phyloP scores from a whole-genome alignment of 306 rosid genomes.

The Rosa lucieae region DNA sequence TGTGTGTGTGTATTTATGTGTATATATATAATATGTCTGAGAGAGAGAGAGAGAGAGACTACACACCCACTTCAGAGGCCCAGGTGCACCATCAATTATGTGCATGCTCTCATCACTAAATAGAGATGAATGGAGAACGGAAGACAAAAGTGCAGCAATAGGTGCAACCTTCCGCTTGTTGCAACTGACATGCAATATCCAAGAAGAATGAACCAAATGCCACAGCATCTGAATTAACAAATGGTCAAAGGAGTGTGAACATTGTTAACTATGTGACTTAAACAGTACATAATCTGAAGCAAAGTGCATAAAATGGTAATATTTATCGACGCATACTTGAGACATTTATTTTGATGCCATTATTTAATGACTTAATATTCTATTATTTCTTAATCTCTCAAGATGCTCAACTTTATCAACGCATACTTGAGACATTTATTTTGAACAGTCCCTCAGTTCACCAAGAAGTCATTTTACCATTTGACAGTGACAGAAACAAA shows the following conservation, averaged over 20 bases:
- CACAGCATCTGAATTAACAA: slow-evolving; percentile 71
- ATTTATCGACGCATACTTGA: not conserved
- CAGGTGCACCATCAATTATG: slow-evolving; percentile 52
- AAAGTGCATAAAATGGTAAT: not conserved
- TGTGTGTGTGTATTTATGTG: too few relatives aligned
- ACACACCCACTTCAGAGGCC: slow-evolving; percentile 96
- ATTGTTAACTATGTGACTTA: slow-evolving; percentile 8
- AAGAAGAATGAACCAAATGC: slow-evolving; percentile 88
- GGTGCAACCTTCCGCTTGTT: slow-evolving; percentile 93
- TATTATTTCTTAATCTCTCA: not conserved
- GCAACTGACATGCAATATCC: slow-evolving; percentile 90
- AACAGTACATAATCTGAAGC: slow-evolving; percentile 7
- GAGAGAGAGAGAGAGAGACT: slow-evolving; percentile 26
- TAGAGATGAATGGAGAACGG: slow-evolving; percentile 78
- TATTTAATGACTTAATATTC: not conserved
- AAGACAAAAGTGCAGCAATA: slow-evolving; percentile 90
- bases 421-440: not conserved
- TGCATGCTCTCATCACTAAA: slow-evolving; percentile 85
- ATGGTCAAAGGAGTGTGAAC: slow-evolving; percentile 25
- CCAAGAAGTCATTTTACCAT: not conserved
- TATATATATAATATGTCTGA: not conserved
- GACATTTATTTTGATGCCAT: not conserved
- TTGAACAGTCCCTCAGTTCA: not conserved
- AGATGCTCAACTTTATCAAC: not conserved
- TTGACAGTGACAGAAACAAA: not conserved